Evolutionary conservation across 169 alveolate genomes (phyloP).

Genomic region (Plasmodium knowlesi): DNA sequence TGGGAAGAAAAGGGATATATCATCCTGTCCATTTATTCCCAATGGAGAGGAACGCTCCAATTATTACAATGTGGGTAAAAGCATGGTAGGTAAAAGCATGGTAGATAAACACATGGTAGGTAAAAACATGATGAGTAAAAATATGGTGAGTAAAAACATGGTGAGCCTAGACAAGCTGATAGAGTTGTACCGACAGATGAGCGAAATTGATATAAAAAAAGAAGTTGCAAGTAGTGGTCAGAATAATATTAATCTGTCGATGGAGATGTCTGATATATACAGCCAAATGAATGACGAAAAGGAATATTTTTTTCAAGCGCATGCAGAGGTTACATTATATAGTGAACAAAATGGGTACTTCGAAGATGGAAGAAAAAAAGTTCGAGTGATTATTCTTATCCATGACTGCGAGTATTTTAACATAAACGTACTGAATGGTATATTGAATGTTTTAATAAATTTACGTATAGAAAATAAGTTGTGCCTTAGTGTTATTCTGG

Average conservation of each 20-base stretch:
- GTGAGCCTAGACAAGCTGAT: slow-evolving; percentile 29
- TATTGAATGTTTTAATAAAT: slow-evolving; percentile 48
- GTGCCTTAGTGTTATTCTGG: slow-evolving; percentile 55
- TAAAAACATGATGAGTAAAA: slow-evolving; percentile 13
- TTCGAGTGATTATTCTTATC: slow-evolving; percentile 18
- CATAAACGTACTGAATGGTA: slow-evolving; percentile 52
- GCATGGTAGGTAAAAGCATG: too few relatives aligned
- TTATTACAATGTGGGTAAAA: neutral
- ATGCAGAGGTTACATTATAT: slow-evolving; percentile 8
- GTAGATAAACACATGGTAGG: too few relatives aligned
- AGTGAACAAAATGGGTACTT: slow-evolving; percentile 36
- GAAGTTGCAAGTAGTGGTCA: neutral
- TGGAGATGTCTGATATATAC: neutral
- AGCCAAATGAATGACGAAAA: neutral
- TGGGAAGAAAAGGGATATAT: neutral
- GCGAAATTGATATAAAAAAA: slow-evolving; percentile 15
- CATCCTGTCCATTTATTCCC: neutral
- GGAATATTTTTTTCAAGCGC: neutral
- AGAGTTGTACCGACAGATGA: slow-evolving; percentile 28
- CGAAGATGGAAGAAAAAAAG: slow-evolving; percentile 55
- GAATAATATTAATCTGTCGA: neutral
- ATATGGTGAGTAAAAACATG: neutral
- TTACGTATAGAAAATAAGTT: slow-evolving; percentile 36
- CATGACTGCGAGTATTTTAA: slow-evolving; percentile 71
- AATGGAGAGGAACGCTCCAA: neutral